Percentiles rank a stretch among this genome's conserved stretches.
These are phyloP conservation scores for Torrubiellomyces zombiae DNA, from an alignment of 2,329 filamentous ascomycete genomes.

Conservation along the genomic window DNA sequence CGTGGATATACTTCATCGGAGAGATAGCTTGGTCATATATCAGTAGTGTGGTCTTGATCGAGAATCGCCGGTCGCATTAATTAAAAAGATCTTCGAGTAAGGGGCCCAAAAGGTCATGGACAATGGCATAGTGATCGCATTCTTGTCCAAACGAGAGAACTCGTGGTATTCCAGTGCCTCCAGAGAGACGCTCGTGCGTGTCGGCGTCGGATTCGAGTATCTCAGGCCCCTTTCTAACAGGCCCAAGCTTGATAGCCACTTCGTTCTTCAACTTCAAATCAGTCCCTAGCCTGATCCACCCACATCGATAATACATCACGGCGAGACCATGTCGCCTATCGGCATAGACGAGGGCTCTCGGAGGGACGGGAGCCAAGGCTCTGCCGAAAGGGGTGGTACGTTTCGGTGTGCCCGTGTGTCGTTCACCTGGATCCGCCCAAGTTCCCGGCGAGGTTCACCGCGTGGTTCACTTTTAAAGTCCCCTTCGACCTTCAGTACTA, in stretches of 20 bases:
- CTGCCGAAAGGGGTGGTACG: no score
- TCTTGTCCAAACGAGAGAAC: constrained; percentile 99
- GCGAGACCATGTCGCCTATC: no score
- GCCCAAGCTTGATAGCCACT: constrained; percentile 99
- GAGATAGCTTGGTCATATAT: constrained; percentile 97
- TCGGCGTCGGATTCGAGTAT: constrained; percentile 98
- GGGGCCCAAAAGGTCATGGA: constrained; percentile 88
- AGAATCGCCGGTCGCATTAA: constrained; percentile 99
- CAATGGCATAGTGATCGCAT: constrained; percentile 99
- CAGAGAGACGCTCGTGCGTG: constrained; percentile 78
- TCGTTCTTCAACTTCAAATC: constrained; percentile 99
- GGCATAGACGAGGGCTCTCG: no score
- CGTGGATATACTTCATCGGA: constrained; percentile 98
- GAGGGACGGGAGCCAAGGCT: no score
- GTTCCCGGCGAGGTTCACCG: no score
- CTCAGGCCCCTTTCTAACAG: constrained; percentile 97
- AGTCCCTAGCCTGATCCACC: no score
- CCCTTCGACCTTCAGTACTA: no score
- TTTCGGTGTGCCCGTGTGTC: no score
- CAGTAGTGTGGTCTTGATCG: constrained; percentile 90
- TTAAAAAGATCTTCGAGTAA: constrained; percentile 98
- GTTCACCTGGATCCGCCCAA: no score
- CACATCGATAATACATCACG: no score
- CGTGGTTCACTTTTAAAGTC: no score
- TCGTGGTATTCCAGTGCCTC: constrained; percentile 94